Percentiles rank a stretch among this genome's conserved stretches.
phyloP scores from a whole-genome alignment of 2,329 filamentous ascomycete species.

The Chrysosporium keratinophilum region DNA sequence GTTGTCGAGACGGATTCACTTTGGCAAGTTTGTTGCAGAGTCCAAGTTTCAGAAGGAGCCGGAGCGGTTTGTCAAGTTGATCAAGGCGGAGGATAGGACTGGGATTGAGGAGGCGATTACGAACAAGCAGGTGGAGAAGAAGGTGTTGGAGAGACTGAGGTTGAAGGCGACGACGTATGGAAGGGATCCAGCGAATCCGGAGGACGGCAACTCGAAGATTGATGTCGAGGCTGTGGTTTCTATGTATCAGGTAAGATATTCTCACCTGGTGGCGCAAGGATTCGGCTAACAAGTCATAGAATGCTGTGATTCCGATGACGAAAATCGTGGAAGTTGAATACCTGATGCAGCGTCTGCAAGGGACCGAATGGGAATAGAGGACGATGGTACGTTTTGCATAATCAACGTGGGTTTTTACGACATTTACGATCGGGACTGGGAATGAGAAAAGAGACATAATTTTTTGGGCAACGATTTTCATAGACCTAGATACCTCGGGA shows the following conservation, averaged over 20 bases:
- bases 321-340: constrained; percentile 98
- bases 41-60: constrained; percentile 80
- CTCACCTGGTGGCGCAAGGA: background rate
- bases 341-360: constrained; percentile 76
- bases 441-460: constrained; percentile 11
- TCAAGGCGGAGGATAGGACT: constrained; percentile 65
- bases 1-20: constrained; percentile 82
- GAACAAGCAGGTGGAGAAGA: constrained; percentile 75
- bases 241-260: constrained; percentile 59
- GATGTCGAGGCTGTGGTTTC: constrained; percentile 80
- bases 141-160: constrained; percentile 75
- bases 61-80: constrained; percentile 69
- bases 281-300: constrained; percentile 26
- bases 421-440: constrained; percentile 5
- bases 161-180: constrained; percentile 92
- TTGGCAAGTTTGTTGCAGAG: constrained; percentile 97
- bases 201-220: constrained; percentile 55
- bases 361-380: constrained; percentile 38
- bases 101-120: constrained; percentile 88
- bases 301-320: constrained; percentile 89
- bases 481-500: constrained; percentile 12
- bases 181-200: constrained; percentile 62
- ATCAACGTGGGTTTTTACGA: background rate
- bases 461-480: constrained; percentile 13
- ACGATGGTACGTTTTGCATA: background rate